phyloP scores from a whole-genome alignment of 306 rosid genomes.

The Vicia sativa region DNA sequence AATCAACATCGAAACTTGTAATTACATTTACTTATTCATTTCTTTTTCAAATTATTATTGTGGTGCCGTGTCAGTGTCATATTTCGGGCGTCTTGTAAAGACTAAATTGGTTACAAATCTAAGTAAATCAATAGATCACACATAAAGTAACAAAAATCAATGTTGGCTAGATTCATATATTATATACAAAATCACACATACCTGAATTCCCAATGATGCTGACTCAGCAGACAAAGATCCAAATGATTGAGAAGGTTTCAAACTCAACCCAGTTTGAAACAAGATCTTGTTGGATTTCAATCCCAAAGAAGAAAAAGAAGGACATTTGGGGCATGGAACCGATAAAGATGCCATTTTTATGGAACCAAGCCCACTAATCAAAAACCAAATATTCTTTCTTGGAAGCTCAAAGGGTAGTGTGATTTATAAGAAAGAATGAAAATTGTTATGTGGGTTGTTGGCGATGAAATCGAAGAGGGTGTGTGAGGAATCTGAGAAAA shows the following conservation, averaged over 20 bases:
- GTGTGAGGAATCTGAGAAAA: constrained; percentile 34
- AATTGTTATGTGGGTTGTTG: constrained; percentile 33
- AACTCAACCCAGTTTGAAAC: constrained; percentile 41
- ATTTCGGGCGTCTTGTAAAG: not conserved
- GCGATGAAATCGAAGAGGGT: constrained; percentile 46
- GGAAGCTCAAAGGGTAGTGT: constrained; percentile 10
- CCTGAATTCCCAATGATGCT: constrained; percentile 41
- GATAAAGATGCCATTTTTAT: constrained; percentile 60
- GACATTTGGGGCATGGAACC: constrained; percentile 64
- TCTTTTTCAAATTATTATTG: too few species aligned
- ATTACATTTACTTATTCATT: too few species aligned
- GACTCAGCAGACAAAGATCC: constrained; percentile 49
- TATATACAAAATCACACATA: constrained; percentile 30
- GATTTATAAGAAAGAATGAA: constrained; percentile 27
- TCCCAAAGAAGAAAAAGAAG: constrained; percentile 40
- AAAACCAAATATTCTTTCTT: constrained; percentile 24
- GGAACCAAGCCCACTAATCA: constrained; percentile 39
- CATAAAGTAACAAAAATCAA: constrained; percentile 21
- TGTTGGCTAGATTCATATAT: constrained; percentile 19
- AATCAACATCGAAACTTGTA: too few species aligned
- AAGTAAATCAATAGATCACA: not conserved
- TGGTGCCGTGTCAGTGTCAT: too few species aligned
- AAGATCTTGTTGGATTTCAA: constrained; percentile 38
- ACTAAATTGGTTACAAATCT: not conserved
- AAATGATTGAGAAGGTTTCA: constrained; percentile 42